Base-by-base conservation (phyloP, 805 yeast genomes). In the Metschnikowia lochheadii region DNA sequence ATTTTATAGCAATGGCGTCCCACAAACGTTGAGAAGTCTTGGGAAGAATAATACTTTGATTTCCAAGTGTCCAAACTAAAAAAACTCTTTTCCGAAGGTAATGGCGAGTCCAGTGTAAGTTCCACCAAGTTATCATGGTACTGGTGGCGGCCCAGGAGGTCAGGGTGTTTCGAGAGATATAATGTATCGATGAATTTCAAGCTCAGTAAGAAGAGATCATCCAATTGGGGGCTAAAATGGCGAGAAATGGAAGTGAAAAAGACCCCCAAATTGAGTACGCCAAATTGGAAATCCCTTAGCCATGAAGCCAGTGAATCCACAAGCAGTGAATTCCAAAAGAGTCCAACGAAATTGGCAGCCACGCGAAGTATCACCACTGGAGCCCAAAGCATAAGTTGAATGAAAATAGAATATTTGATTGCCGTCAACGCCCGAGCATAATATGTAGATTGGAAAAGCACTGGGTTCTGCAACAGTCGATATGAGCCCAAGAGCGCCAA, bases 401-500 rank as follows among this genome's bases (percentile, higher is more conserved):
- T 54, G 10, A 60, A 52, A 31, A 75, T 50, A 35, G 82, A 76
- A 43, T 67, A 48, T 29, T 61, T 59, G 37, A 77, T 49, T 4
- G 77, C 72, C 14, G 57, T 54, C 0, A 66, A 49, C 0, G 75
- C 76, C 54, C 66, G 69, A 29, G 59, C 51, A 49, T 70, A 74
- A 65, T 68, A 75, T 29, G 62, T 63, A 1, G 57, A 44, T 32
- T 63, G 59, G 33, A 68, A 62, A 31, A 59, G 49, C 18, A 41
- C 20, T 1, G 80, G 79, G 57, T 78, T 78, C 49, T 68, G 74
- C 13, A 76, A 59, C 2, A 78, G 73, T 26, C 83, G 60, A 52
- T 72, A 78, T 1, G 72, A 70, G 4, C 84, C 83, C 7, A 79
- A 61, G 7, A 79, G 42, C 0, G 82, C 77, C 37, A 82, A 64